These are phyloP conservation scores for Asterochloris erici DNA, from an alignment of 139 green algal genomes.

Conservation along the genomic window DNA sequence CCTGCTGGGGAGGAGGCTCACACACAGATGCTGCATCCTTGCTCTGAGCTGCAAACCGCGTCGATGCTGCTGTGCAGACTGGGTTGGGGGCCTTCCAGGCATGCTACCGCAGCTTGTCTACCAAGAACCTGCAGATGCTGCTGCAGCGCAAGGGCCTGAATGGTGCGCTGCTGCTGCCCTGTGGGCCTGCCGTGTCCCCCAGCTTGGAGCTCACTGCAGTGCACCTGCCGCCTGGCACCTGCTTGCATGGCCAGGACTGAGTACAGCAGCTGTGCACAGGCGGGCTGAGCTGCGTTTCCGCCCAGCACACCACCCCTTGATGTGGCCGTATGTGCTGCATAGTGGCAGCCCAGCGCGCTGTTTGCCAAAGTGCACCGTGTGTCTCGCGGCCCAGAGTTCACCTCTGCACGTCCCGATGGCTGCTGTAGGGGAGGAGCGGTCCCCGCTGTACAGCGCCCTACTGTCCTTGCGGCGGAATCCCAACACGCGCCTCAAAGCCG, in stretches of 20 bases:
- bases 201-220: neutral
- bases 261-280: neutral
- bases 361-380: neutral
- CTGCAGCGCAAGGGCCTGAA: neutral
- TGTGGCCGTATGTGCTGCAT: neutral
- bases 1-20: too few species aligned
- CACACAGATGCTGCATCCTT: too few species aligned
- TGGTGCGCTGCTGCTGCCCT: neutral
- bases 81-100: conserved; percentile 11
- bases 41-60: too few species aligned
- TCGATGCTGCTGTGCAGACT: neutral
- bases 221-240: neutral
- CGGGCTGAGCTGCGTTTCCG: neutral
- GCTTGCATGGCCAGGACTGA: neutral
- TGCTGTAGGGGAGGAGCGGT: conserved; percentile 8
- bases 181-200: neutral
- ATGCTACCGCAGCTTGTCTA: conserved; percentile 16
- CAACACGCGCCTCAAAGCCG: neutral
- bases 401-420: neutral
- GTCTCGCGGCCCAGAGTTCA: neutral
- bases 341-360: neutral
- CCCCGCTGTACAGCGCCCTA: conserved; percentile 2
- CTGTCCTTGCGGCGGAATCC: conserved; percentile 3
- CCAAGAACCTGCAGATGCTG: conserved; percentile 8
- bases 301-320: neutral